A percentile compares a stretch with the other conserved stretches of the same genome.
phyloP scores from a whole-genome alignment of 352 stramenopile species.

The Pythium brassicae region DNA sequence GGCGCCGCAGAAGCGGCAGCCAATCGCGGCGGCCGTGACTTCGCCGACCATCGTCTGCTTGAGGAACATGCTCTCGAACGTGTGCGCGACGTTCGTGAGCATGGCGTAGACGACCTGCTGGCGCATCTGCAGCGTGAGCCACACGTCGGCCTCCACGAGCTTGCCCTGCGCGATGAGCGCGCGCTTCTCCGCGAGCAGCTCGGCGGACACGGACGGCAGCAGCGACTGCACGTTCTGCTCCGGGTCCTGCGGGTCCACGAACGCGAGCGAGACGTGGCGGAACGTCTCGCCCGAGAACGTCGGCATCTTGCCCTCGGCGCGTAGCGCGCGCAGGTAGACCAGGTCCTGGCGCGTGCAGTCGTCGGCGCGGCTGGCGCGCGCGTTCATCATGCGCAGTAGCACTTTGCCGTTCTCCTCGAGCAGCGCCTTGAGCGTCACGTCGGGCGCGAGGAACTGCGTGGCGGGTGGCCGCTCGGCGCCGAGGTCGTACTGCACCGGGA shows the following conservation, averaged over 20 bases:
- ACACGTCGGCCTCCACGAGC: conserved; percentile 82
- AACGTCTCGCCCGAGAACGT: conserved; percentile 85
- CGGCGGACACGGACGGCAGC: conserved; percentile 52
- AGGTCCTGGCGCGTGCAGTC: conserved; percentile 77
- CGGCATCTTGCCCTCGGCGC: conserved; percentile 61
- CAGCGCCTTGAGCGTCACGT: conserved; percentile 67
- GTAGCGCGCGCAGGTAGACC: conserved; percentile 60
- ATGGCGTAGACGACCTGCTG: conserved; percentile 78
- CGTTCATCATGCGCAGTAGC: conserved; percentile 71
- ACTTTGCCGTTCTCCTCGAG: conserved; percentile 80
- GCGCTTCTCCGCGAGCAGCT: conserved; percentile 56
- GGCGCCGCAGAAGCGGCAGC: conserved; percentile 65
- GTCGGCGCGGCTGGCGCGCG: conserved; percentile 55
- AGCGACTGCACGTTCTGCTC: conserved; percentile 79
- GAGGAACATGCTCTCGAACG: conserved; percentile 83
- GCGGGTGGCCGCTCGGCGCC: conserved; percentile 38
- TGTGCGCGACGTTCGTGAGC: conserved; percentile 78
- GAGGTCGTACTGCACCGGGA: conserved; percentile 58
- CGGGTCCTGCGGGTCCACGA: conserved; percentile 66
- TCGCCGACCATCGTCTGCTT: conserved; percentile 65
- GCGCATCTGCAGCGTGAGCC: conserved; percentile 82
- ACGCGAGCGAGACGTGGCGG: conserved; percentile 66
- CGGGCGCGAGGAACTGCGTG: conserved; percentile 64
- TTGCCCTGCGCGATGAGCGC: conserved; percentile 62
- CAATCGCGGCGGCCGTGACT: conserved; percentile 50